Evolutionary conservation across 2,329 filamentous ascomycete genomes (phyloP).

Genomic region (Paecilomyces niveus): DNA sequence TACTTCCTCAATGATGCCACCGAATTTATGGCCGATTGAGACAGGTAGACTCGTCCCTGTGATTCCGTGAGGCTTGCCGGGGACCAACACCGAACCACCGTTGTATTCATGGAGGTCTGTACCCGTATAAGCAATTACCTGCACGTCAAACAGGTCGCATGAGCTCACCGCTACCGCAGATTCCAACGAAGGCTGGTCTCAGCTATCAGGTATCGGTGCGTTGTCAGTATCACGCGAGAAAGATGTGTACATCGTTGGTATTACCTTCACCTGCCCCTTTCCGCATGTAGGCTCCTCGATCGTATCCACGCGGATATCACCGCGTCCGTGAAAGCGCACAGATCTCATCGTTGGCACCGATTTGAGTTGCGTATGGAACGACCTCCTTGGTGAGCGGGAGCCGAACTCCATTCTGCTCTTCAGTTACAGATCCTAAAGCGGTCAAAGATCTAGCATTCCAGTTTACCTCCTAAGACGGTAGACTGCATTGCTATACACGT

Average conservation of each 20-base stretch:
- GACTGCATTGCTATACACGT: not conserved
- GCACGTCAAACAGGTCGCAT: not conserved
- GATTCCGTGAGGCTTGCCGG: constrained; percentile 46
- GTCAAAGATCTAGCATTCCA: not conserved
- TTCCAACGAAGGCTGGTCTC: constrained; percentile 19
- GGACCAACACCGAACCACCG: constrained; percentile 43
- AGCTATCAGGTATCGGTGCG: constrained; percentile 4
- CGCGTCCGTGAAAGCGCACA: constrained; percentile 22
- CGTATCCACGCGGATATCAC: constrained; percentile 23
- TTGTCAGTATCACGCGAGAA: constrained; percentile 1
- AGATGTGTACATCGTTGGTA: constrained; percentile 7
- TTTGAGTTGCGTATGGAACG: constrained; percentile 6
- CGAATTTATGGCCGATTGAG: constrained; percentile 60
- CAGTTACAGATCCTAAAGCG: not conserved
- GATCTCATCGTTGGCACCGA: constrained; percentile 17
- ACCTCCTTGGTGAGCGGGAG: not conserved
- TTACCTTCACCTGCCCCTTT: constrained; percentile 42
- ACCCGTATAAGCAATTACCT: not conserved
- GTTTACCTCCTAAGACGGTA: not conserved
- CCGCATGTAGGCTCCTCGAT: constrained; percentile 29
- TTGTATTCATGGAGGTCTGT: constrained; percentile 48
- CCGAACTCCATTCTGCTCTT: not conserved
- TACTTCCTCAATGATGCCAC: constrained; percentile 51
- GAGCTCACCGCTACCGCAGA: constrained; percentile 16
- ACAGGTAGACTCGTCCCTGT: constrained; percentile 52